phyloP scores from a whole-genome alignment of 2,329 filamentous ascomycete genomes.

The Paraphoma sp. region DNA sequence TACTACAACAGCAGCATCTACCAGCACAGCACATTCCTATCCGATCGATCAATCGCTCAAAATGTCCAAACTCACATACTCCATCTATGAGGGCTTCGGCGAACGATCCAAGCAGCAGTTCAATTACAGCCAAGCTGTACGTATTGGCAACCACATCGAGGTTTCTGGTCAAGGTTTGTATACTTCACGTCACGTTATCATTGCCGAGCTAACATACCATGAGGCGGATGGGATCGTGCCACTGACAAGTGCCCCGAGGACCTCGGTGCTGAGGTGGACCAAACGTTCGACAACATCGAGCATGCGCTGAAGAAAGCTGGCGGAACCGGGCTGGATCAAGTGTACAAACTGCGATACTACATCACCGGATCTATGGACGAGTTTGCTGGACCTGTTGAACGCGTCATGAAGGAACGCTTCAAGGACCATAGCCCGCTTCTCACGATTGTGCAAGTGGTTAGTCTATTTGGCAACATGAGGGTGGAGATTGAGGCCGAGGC shows the following conservation, averaged over 20 bases:
- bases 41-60: background rate
- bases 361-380: slow-evolving; percentile 20
- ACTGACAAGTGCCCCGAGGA: slow-evolving; percentile 28
- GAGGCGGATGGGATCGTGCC: slow-evolving; percentile 33
- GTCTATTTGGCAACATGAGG: slow-evolving; percentile 28
- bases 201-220: background rate
- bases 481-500: slow-evolving; percentile 37
- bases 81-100: slow-evolving; percentile 33
- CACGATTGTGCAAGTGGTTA: slow-evolving; percentile 27
- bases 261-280: slow-evolving; percentile 28
- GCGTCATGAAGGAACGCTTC: slow-evolving; percentile 26
- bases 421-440: slow-evolving; percentile 31
- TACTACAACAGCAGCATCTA: background rate
- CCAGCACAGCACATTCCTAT: background rate
- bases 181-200: background rate
- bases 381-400: slow-evolving; percentile 12
- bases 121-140: slow-evolving; percentile 34
- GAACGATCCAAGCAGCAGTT: slow-evolving; percentile 23
- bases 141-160: slow-evolving; percentile 32
- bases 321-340: slow-evolving; percentile 60
- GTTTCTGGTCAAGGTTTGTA: slow-evolving; percentile 34
- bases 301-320: slow-evolving; percentile 58
- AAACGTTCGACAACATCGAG: slow-evolving; percentile 63
- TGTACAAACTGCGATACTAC: slow-evolving; percentile 41
- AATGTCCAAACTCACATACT: slow-evolving; percentile 34